A percentile compares a stretch with the other conserved stretches of the same genome.
These are phyloP conservation scores for Thermoascus crustaceus DNA, from an alignment of 2,329 filamentous ascomycete species.

Conservation along the genomic window DNA sequence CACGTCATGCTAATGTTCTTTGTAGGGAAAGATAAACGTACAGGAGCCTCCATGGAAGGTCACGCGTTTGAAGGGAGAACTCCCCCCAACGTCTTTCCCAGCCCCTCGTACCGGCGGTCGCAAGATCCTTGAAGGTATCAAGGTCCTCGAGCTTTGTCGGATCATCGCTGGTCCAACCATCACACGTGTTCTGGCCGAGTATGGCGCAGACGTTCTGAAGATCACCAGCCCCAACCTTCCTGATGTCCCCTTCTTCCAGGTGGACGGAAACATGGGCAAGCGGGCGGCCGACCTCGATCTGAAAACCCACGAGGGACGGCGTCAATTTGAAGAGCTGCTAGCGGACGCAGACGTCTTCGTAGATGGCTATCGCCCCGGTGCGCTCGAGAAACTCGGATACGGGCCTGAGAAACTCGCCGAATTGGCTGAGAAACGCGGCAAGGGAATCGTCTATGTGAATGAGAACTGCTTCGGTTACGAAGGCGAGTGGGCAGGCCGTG, in stretches of 20 bases:
- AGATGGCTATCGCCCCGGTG: slow-evolving; percentile 62
- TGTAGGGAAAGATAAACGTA: slow-evolving; percentile 25
- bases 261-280: slow-evolving; percentile 66
- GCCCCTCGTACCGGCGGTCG: slow-evolving; percentile 19
- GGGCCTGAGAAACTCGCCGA: slow-evolving; percentile 47
- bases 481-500: slow-evolving; percentile 54
- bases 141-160: slow-evolving; percentile 65
- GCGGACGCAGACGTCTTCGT: slow-evolving; percentile 57
- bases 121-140: slow-evolving; percentile 49
- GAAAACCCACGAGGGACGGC: slow-evolving; percentile 46
- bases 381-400: slow-evolving; percentile 56
- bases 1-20: slow-evolving; percentile 1
- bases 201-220: slow-evolving; percentile 66
- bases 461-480: slow-evolving; percentile 65
- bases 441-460: slow-evolving; percentile 59
- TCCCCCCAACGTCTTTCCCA: slow-evolving; percentile 21
- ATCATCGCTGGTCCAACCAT: slow-evolving; percentile 71
- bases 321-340: slow-evolving; percentile 51
- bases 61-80: slow-evolving; percentile 19
- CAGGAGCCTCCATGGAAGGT: slow-evolving; percentile 30
- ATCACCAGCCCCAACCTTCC: slow-evolving; percentile 60
- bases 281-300: slow-evolving; percentile 58
- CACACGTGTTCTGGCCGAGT: slow-evolving; percentile 62
- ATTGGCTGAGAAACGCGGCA: slow-evolving; percentile 47
- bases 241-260: slow-evolving; percentile 64